Evolutionary conservation across 2,329 filamentous ascomycete species (phyloP).

Genomic region (Pyricularia grisea): DNA sequence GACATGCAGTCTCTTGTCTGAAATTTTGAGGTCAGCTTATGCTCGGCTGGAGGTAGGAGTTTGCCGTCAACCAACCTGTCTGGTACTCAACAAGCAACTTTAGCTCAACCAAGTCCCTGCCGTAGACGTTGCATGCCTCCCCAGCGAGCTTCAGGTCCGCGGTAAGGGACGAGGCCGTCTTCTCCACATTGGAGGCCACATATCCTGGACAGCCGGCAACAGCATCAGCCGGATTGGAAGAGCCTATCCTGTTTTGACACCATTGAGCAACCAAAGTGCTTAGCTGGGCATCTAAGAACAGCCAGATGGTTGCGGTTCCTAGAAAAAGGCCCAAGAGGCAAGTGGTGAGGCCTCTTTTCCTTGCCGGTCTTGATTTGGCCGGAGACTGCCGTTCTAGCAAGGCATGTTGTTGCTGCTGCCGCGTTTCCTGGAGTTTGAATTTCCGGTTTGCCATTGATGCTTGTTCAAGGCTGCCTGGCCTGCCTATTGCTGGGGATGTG

Average conservation of each 20-base stretch:
- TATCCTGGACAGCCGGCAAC: constrained; percentile 53
- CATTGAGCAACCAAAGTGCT: neutral
- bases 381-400: neutral
- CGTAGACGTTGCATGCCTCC: constrained; percentile 65
- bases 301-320: neutral
- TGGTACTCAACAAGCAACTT: constrained; percentile 61
- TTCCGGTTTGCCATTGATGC: neutral
- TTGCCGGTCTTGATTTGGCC: neutral
- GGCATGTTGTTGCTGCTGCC: neutral
- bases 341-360: neutral
- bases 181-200: constrained; percentile 48
- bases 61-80: constrained; percentile 20
- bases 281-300: neutral
- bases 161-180: constrained; percentile 46
- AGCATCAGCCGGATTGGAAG: neutral
- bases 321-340: neutral
- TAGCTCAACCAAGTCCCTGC: constrained; percentile 60
- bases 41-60: neutral
- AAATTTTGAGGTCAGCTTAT: neutral
- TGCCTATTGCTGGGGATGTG: neutral
- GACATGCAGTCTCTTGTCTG: constrained; percentile 53
- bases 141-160: constrained; percentile 65
- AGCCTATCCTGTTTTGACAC: neutral
- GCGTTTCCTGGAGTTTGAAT: neutral
- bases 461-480: neutral